Evolutionary conservation across 1,139 yeast genomes (phyloP).

Genomic region (Waltiozyma sp.): DNA sequence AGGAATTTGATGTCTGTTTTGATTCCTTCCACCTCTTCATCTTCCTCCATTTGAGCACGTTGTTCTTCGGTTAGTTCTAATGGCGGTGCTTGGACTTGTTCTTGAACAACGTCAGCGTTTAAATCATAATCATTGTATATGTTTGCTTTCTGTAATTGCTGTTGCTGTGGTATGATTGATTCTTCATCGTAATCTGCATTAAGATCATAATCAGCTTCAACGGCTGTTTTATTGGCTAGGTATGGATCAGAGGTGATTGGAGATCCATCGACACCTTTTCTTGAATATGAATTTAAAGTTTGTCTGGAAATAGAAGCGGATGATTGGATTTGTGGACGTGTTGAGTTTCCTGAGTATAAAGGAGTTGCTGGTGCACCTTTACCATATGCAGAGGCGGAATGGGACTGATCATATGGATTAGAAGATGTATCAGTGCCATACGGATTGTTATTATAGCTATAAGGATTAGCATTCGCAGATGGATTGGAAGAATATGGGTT

Average conservation of each 20-base stretch:
- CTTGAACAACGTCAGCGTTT: constrained; percentile 3
- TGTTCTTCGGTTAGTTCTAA: constrained; percentile 19
- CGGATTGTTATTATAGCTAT: not conserved
- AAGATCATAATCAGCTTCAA: constrained; percentile 13
- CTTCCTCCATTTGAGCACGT: constrained; percentile 48
- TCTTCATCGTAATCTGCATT: constrained; percentile 8
- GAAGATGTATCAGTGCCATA: not conserved
- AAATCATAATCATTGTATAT: constrained; percentile 3
- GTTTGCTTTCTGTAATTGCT: constrained; percentile 3
- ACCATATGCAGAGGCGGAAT: not conserved
- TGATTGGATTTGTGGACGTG: constrained; percentile 2
- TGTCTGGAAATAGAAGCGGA: constrained; percentile 2
- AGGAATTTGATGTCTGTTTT: constrained; percentile 77
- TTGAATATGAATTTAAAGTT: constrained; percentile 1
- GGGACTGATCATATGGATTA: constrained; percentile 3
- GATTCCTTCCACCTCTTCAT: constrained; percentile 83
- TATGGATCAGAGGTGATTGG: constrained; percentile 4
- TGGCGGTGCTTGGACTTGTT: not conserved
- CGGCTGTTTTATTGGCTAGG: constrained; percentile 13
- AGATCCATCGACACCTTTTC: not conserved
- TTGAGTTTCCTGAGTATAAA: not conserved
- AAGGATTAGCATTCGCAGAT: not conserved
- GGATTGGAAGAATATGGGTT: not conserved
- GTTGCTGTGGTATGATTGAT: constrained; percentile 3
- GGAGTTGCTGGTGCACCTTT: constrained; percentile 1